phyloP scores from a whole-genome alignment of 352 stramenopile species.

The Pythium myriotylum region DNA sequence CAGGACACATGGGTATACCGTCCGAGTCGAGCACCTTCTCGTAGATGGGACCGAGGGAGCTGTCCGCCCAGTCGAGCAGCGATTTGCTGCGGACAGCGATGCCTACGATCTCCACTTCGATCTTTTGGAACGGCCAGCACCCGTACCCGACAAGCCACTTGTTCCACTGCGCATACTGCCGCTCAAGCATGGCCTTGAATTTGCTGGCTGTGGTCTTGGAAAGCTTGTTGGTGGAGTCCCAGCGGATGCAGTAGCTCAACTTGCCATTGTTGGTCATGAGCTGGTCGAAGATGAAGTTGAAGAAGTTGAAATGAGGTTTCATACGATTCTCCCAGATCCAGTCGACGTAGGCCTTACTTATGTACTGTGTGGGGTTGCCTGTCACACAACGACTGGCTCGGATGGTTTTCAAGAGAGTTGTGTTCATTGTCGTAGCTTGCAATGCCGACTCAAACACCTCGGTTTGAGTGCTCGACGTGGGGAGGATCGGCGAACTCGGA shows the following conservation, averaged over 20 bases:
- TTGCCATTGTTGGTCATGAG: constrained; percentile 43
- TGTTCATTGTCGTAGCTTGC: too few species aligned
- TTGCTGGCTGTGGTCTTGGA: constrained; percentile 41
- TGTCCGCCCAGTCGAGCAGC: constrained; percentile 16
- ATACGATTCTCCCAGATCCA: constrained; percentile 34
- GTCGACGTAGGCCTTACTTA: constrained; percentile 29
- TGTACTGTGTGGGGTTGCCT: constrained; percentile 28
- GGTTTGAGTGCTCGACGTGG: too few species aligned
- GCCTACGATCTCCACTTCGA: constrained; percentile 46
- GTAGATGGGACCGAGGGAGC: constrained; percentile 22
- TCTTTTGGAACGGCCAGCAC: constrained; percentile 46
- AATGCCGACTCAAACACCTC: too few species aligned
- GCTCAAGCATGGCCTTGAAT: constrained; percentile 51
- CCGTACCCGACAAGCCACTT: constrained; percentile 35
- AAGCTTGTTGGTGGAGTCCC: constrained; percentile 50
- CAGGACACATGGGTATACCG: constrained; percentile 33
- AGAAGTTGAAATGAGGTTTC: constrained; percentile 17
- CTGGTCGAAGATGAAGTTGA: constrained; percentile 44
- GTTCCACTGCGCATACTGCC: constrained; percentile 42
- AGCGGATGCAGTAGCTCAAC: constrained; percentile 51
- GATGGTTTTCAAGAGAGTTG: too few species aligned
- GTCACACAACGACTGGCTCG: too few species aligned
- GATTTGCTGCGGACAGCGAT: constrained; percentile 39
- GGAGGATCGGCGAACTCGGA: too few species aligned
- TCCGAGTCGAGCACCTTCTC: constrained; percentile 28